phyloP scores from a whole-genome alignment of 2,329 filamentous ascomycete species.

The Monilinia fructigena region DNA sequence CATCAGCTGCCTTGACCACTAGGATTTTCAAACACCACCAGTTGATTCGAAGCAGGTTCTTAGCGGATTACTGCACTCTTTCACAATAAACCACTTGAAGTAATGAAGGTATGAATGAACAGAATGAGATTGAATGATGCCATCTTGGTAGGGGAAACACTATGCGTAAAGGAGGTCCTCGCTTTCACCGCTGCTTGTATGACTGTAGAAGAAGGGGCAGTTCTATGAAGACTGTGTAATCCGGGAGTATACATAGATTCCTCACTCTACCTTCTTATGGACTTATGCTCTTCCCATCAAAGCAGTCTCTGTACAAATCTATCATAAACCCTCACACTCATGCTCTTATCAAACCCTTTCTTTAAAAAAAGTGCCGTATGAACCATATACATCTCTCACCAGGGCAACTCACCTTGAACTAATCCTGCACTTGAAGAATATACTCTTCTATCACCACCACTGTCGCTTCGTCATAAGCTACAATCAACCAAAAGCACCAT shows the following conservation, averaged over 20 bases:
- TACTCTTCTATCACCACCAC: background rate
- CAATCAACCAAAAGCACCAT: background rate
- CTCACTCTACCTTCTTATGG: no score
- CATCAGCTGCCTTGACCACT: background rate
- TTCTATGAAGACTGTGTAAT: no score
- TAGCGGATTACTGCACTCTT: background rate
- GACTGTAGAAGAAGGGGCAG: no score
- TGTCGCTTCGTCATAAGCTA: background rate
- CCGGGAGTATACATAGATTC: no score
- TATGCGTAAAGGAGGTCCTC: no score
- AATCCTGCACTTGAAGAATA: background rate
- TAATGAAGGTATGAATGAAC: background rate
- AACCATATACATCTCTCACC: background rate
- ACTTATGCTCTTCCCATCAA: no score
- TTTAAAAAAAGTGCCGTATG: background rate
- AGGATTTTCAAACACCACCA: background rate
- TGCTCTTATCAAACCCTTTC: no score
- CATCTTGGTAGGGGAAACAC: background rate
- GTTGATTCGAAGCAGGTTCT: background rate
- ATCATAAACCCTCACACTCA: no score
- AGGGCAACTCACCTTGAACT: background rate
- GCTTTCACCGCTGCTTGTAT: no score
- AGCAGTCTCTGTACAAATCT: no score
- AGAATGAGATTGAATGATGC: background rate
- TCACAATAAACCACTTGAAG: background rate